These are phyloP conservation scores for Westerdykella ornata DNA, from an alignment of 2,329 filamentous ascomycete species.

Conservation along the genomic window DNA sequence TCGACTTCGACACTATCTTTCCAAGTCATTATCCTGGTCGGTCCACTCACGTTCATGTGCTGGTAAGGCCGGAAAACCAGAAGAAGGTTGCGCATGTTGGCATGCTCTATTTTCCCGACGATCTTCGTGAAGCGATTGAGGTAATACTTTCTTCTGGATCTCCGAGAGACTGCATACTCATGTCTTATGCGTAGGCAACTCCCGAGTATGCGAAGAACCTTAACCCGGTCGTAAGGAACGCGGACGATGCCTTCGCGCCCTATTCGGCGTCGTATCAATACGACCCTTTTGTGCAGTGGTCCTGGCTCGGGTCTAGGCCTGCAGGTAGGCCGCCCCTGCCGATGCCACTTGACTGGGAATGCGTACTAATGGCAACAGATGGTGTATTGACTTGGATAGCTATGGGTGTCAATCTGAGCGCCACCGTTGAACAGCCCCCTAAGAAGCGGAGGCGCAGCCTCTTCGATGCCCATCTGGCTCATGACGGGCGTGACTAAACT, in stretches of 20 bases:
- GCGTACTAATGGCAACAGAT: slow-evolving; percentile 4
- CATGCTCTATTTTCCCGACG: slow-evolving; percentile 37
- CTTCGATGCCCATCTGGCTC: slow-evolving; percentile 5
- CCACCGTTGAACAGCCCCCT: slow-evolving; percentile 2
- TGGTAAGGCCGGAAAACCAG: slow-evolving; percentile 30
- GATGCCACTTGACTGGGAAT: not conserved
- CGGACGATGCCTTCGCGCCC: slow-evolving; percentile 10
- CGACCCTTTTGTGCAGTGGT: slow-evolving; percentile 9
- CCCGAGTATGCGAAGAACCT: slow-evolving; percentile 12
- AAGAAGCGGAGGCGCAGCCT: slow-evolving; percentile 1
- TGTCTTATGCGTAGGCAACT: slow-evolving; percentile 12
- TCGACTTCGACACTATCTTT: slow-evolving; percentile 43
- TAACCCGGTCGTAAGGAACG: not conserved
- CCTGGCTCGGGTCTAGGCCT: slow-evolving; percentile 3
- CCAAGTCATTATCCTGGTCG: slow-evolving; percentile 33
- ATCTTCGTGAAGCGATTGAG: slow-evolving; percentile 25
- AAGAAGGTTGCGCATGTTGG: slow-evolving; percentile 37
- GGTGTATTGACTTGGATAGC: slow-evolving; percentile 10
- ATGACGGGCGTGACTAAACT: not conserved
- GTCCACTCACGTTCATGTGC: slow-evolving; percentile 19
- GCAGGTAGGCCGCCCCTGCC: not conserved
- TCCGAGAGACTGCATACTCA: slow-evolving; percentile 3
- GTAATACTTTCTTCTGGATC: slow-evolving; percentile 13
- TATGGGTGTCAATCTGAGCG: slow-evolving; percentile 6
- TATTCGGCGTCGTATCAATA: slow-evolving; percentile 1